These are phyloP conservation scores for Colletotrichum cordylinicola DNA, from an alignment of 2,329 filamentous ascomycete genomes.

Conservation along the genomic window DNA sequence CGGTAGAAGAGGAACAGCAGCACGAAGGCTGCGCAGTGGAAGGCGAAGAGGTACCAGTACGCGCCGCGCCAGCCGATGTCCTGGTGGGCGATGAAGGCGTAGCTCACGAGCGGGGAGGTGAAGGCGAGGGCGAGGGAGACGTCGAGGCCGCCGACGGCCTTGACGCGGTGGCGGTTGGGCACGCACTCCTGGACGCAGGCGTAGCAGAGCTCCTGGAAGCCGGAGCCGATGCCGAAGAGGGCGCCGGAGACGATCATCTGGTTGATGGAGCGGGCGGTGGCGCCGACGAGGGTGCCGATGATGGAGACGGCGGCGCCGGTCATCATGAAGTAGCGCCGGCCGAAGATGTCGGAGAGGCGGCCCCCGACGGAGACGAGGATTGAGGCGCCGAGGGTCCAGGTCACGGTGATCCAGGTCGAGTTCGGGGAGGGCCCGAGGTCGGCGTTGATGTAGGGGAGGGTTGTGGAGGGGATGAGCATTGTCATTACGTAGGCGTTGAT, in stretches of 20 bases:
- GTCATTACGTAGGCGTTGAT: slow-evolving; percentile 39
- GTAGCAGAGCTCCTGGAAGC: slow-evolving; percentile 45
- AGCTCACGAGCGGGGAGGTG: slow-evolving; percentile 35
- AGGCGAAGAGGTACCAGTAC: slow-evolving; percentile 28
- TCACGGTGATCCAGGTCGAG: slow-evolving; percentile 40
- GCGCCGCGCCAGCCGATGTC: slow-evolving; percentile 25
- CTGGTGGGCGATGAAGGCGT: slow-evolving; percentile 32
- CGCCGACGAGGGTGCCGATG: slow-evolving; percentile 41
- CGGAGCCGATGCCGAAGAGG: slow-evolving; percentile 43
- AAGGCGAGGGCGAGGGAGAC: slow-evolving; percentile 31
- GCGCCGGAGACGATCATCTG: slow-evolving; percentile 45
- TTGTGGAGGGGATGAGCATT: slow-evolving; percentile 37
- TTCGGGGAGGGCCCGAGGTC: slow-evolving; percentile 37
- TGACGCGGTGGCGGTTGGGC: slow-evolving; percentile 40
- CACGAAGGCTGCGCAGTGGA: slow-evolving; percentile 26
- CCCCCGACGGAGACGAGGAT: slow-evolving; percentile 39
- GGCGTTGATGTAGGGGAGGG: slow-evolving; percentile 37
- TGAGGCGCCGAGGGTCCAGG: slow-evolving; percentile 35
- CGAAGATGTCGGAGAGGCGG: slow-evolving; percentile 45
- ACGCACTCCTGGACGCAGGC: slow-evolving; percentile 40
- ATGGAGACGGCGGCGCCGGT: slow-evolving; percentile 37
- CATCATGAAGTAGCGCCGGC: slow-evolving; percentile 42
- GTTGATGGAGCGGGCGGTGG: slow-evolving; percentile 40
- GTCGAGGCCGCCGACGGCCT: slow-evolving; percentile 40
- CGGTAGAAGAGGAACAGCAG: slow-evolving; percentile 35